phyloP scores from a whole-genome alignment of 805 yeast species.

The Monosporozyma solicola region DNA sequence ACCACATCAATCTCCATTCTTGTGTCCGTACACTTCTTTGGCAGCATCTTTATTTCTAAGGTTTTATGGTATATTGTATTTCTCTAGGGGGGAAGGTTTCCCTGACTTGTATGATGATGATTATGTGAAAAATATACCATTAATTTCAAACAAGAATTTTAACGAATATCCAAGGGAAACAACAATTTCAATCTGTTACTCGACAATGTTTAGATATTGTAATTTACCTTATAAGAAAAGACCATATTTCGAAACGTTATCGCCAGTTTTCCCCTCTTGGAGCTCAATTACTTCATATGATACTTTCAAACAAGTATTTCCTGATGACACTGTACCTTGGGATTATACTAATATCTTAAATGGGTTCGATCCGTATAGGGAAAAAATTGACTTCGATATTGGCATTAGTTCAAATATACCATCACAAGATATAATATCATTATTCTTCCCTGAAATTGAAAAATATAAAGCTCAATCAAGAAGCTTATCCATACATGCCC shows the following conservation, averaged over 20 bases:
- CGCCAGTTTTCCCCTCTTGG: constrained; percentile 14
- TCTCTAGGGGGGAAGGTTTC: constrained; percentile 25
- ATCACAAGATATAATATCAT: constrained; percentile 10
- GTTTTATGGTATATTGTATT: constrained; percentile 23
- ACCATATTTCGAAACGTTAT: constrained; percentile 16
- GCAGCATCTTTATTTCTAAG: constrained; percentile 24
- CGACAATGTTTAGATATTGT: constrained; percentile 24
- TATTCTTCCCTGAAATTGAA: constrained; percentile 27
- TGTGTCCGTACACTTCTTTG: constrained; percentile 24
- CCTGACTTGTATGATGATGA: constrained; percentile 17
- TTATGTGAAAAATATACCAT: constrained; percentile 7
- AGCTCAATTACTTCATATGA: constrained; percentile 4
- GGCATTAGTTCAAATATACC: constrained; percentile 3
- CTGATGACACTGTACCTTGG: constrained; percentile 14
- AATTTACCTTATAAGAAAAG: constrained; percentile 25
- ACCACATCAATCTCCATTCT: constrained; percentile 20
- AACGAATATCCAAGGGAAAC: constrained; percentile 25
- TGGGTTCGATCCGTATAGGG: constrained; percentile 10
- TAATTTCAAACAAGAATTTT: constrained; percentile 21
- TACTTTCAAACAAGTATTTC: background rate
- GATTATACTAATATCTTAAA: constrained; percentile 20
- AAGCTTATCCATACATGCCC: constrained; percentile 11
- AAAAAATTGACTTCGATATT: background rate
- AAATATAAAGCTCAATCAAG: constrained; percentile 10
- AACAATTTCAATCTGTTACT: constrained; percentile 22